Base-by-base conservation (phyloP, 2,329 filamentous ascomycete genomes). In the Trichoderma atroviride region DNA sequence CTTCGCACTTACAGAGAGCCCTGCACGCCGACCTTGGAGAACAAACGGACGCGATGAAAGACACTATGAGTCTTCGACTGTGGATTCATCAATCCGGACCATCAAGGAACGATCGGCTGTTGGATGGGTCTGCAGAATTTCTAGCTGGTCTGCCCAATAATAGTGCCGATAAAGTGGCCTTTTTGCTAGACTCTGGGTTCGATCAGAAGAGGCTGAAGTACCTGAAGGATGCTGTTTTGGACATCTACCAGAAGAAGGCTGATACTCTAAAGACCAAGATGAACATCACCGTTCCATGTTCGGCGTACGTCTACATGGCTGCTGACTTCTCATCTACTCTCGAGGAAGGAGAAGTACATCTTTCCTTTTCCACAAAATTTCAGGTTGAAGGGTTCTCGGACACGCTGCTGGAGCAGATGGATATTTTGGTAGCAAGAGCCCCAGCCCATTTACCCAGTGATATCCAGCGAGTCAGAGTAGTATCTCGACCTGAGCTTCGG, bases 401-500 rank as follows among this genome's bases (percentile, higher is more conserved):
- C 52, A 85, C 84, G 0, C 75, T 85, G 6, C 76, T 93, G 1
- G 81, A 89, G 47, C 83, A 83, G 0, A 81, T 84, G 19, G 86
- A 93, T 16, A 79, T 92, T 0, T 81, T 95, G 0, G 89, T 94
- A 0, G 88, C 89, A 0, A 85, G 92, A 24, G 87, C 89, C 1
- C 92, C 92, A 0, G 89, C 91, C 0, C 87, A 93, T 74, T 87
- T 90, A 27, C 82, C 84, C 0, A 92, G 89, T 33, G 92, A 96
- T 71, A 88, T 95, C 0, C 92, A 94, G 74, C 90, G 86, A 68
- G 89, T 91, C 9, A 84, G 79, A 47, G 86, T 83, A 0, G 87
- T 89, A 0, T 87, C 85, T 70, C 84, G 82, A n/a, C 83, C 84
- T 0, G 84, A 89, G 53, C 80, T 95, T 0, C 86, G 89, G 3